Evolutionary conservation across 2,329 filamentous ascomycete genomes (phyloP), one percentile per base, ranked within the genome.

Genomic region (Epichloe uncinata): DNA sequence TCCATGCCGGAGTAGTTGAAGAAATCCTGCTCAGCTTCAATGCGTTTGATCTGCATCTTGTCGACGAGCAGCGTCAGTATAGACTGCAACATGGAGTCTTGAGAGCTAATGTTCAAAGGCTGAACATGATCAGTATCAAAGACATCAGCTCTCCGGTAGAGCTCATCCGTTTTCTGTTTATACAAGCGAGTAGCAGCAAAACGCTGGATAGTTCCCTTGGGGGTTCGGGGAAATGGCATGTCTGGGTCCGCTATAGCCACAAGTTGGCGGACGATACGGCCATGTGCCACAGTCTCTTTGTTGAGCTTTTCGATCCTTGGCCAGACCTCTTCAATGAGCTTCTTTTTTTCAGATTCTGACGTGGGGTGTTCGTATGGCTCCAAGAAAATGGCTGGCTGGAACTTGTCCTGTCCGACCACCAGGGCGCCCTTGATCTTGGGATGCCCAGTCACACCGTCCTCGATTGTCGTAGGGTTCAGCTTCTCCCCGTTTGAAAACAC

Each of bases 131-230:
- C 30, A 11, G 26, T n/a, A 8, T 44, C 48, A 5, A 42, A 20
- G 4, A 18, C 40, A 3, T 55, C 59, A 0, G 57, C 61, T 0
- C 59, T 53, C 4, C 59, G 55, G 49, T 74, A 75, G 0, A 74
- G 49, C 15, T 58, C 55, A 26, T 72, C 63, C 20, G 75, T 73
- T 50, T 73, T 68, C 1, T 66, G 58, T 22, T 64, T 58, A 53
- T 75, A 76, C 35, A 69, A 46, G 41, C 63, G 66, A 1, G 70
- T 41, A 0, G 71, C 68, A 2, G 50, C 54, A 1, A 60, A 55
- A n/a, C 70, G 65, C 57, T 71, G 71, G 5, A 76, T 56, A 0
- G 70, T 71, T 1, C 72, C 72, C 55, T 77, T 77, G 1, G 65
- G 62, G 0, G 73, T 66, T 3, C 69, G 63, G 0, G 61, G 56